Evolutionary conservation across 2,329 filamentous ascomycete genomes (phyloP).

Genomic region (Colletotrichum sansevieriae): DNA sequence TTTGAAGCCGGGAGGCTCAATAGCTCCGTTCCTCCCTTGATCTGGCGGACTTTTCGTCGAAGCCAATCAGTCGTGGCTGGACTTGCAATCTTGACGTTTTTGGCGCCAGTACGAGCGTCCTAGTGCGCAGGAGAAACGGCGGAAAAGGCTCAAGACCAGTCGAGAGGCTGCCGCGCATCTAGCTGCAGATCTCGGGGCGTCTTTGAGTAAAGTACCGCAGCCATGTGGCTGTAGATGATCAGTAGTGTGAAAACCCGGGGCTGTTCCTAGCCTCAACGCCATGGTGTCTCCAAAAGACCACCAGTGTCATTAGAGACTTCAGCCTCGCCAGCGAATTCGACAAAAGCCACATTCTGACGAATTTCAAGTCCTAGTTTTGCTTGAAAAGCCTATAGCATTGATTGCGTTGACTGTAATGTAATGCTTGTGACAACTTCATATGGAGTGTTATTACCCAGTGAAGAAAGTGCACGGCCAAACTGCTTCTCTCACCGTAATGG

Average conservation of each 20-base stretch:
- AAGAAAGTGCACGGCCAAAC: too few species aligned
- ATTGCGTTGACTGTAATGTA: too few species aligned
- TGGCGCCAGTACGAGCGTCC: constrained; percentile 15
- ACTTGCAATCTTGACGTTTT: constrained; percentile 33
- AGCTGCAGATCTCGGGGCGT: constrained; percentile 22
- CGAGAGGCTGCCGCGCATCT: not conserved
- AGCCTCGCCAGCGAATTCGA: too few species aligned
- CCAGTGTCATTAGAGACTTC: too few species aligned
- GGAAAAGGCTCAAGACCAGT: constrained; percentile 1
- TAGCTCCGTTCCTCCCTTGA: constrained; percentile 13
- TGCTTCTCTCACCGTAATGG: too few species aligned
- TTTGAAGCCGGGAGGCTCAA: constrained; percentile 19
- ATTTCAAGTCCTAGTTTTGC: too few species aligned
- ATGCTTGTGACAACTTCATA: too few species aligned
- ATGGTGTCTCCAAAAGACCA: not conserved
- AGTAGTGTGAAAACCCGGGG: not conserved
- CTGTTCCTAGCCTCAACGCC: not conserved
- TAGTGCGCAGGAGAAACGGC: constrained; percentile 6
- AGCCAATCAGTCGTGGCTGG: constrained; percentile 5
- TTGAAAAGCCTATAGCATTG: too few species aligned
- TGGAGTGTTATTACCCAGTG: too few species aligned
- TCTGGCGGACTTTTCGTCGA: not conserved
- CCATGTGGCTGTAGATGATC: constrained; percentile 11
- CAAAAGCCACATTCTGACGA: too few species aligned
- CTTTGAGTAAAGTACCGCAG: constrained; percentile 7